A percentile compares a stretch with the other conserved stretches of the same genome.
phyloP scores from a whole-genome alignment of 2,329 filamentous ascomycete species.

The Myriosclerotinia curreyana region DNA sequence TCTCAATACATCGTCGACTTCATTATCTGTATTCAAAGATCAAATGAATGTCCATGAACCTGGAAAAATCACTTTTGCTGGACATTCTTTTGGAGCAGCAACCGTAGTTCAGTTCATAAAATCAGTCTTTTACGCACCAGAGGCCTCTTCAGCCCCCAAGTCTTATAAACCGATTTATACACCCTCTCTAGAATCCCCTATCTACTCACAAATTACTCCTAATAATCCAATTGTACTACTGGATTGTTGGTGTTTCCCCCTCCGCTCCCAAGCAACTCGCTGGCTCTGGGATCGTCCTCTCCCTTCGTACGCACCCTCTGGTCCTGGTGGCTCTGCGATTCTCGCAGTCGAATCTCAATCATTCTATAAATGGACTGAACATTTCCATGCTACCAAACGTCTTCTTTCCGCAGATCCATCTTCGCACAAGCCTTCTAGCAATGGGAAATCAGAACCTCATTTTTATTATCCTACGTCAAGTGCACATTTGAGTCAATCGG shows the following conservation, averaged over 20 bases:
- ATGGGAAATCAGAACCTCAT: slow-evolving; percentile 47
- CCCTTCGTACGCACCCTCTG: slow-evolving; percentile 58
- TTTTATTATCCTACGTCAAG: slow-evolving; percentile 72
- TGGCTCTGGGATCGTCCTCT: slow-evolving; percentile 71
- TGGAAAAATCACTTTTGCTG: slow-evolving; percentile 70
- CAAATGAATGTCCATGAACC: slow-evolving; percentile 66
- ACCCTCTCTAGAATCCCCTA: slow-evolving; percentile 52
- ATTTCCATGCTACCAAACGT: slow-evolving; percentile 66
- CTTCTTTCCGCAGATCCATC: slow-evolving; percentile 58
- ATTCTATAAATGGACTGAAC: slow-evolving; percentile 75
- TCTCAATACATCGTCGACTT: slow-evolving; percentile 48
- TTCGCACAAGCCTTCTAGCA: slow-evolving; percentile 40
- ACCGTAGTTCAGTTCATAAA: slow-evolving; percentile 76
- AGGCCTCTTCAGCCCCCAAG: slow-evolving; percentile 45
- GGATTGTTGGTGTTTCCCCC: slow-evolving; percentile 77
- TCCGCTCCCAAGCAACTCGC: slow-evolving; percentile 59
- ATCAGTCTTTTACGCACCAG: slow-evolving; percentile 64
- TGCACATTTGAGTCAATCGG: slow-evolving; percentile 80
- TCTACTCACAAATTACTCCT: slow-evolving; percentile 66
- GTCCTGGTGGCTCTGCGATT: slow-evolving; percentile 55
- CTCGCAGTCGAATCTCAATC: slow-evolving; percentile 72
- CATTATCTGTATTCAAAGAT: slow-evolving; percentile 58
- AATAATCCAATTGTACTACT: slow-evolving; percentile 65
- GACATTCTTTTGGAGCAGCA: slow-evolving; percentile 78
- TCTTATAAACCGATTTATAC: slow-evolving; percentile 58